Percentiles rank a stretch among this genome's conserved stretches.
phyloP scores from a whole-genome alignment of 805 yeast species.

The Pichia nanzhaoensis region DNA sequence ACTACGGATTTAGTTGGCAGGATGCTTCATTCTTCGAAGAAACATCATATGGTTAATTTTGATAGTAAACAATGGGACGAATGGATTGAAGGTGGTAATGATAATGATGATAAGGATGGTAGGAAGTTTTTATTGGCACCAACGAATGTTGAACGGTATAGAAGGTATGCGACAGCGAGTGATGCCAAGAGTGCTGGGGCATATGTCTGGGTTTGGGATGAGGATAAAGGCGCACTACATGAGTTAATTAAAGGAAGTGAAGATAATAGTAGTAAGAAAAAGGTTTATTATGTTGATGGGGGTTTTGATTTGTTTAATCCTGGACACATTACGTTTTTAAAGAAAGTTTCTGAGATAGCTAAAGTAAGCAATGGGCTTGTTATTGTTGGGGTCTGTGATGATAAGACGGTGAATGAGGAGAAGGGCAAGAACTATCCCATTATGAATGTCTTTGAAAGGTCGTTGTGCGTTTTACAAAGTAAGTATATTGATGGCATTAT shows the following conservation, averaged over 20 bases:
- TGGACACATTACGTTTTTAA: constrained; percentile 77
- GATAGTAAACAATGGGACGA: constrained; percentile 20
- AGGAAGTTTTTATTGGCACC: constrained; percentile 20
- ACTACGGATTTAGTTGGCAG: constrained; percentile 94
- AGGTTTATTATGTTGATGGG: constrained; percentile 56
- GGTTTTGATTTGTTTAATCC: constrained; percentile 90
- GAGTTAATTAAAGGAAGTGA: constrained; percentile 27
- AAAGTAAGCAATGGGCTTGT: constrained; percentile 38
- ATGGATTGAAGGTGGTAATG: background rate
- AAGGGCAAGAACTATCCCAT: constrained; percentile 69
- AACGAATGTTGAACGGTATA: constrained; percentile 38
- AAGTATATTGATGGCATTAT: constrained; percentile 74
- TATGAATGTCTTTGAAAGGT: constrained; percentile 82
- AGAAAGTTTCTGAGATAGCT: constrained; percentile 34
- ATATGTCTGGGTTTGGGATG: constrained; percentile 44
- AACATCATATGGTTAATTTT: constrained; percentile 46
- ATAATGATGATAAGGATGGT: constrained; percentile 1
- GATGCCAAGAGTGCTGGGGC: constrained; percentile 56
- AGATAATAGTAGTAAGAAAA: constrained; percentile 11
- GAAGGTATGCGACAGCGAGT: constrained; percentile 52
- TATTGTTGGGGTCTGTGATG: constrained; percentile 64
- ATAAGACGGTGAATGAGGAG: constrained; percentile 43
- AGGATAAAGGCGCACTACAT: constrained; percentile 14
- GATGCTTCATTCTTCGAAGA: constrained; percentile 57
- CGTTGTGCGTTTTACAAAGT: constrained; percentile 85